These are phyloP conservation scores for Mychonastes homosphaera DNA, from an alignment of 139 green algal genomes.

Conservation along the genomic window DNA sequence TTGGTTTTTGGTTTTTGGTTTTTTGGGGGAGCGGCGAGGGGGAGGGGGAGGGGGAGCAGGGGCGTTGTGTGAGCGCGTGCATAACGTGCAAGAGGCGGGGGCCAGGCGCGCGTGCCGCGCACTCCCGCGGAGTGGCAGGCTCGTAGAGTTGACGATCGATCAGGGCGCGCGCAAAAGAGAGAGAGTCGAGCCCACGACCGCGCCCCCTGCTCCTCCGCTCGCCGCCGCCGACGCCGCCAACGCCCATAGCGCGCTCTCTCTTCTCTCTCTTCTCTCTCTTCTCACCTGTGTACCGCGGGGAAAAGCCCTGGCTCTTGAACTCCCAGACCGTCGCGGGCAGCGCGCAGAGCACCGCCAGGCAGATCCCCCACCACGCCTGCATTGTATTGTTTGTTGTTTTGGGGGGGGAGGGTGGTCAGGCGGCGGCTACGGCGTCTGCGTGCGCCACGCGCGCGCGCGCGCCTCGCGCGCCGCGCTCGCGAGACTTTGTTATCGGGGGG, in stretches of 20 bases:
- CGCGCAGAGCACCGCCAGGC: slow-evolving; percentile 40
- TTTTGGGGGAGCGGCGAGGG: not conserved
- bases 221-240: no score
- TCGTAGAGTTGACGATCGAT: no score
- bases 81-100: not conserved
- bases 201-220: no score
- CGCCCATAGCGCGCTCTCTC: no score
- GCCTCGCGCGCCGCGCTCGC: no score
- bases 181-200: no score
- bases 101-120: not conserved
- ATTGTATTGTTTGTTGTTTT: no score
- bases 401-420: not conserved
- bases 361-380: slow-evolving; percentile 44
- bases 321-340: slow-evolving; percentile 68
- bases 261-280: no score
- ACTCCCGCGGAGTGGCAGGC: slow-evolving; percentile 1
- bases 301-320: slow-evolving; percentile 49
- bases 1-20: no score
- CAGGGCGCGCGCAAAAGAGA: no score
- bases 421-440: not conserved
- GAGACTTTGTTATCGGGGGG: no score
- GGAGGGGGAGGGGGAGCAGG: not conserved
- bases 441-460: not conserved
- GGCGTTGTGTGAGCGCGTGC: no score
- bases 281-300: slow-evolving; percentile 46